Percentiles rank a stretch among this genome's conserved stretches.
phyloP scores from a whole-genome alignment of 257 asterid species.

The Paraleonurus japonicus region DNA sequence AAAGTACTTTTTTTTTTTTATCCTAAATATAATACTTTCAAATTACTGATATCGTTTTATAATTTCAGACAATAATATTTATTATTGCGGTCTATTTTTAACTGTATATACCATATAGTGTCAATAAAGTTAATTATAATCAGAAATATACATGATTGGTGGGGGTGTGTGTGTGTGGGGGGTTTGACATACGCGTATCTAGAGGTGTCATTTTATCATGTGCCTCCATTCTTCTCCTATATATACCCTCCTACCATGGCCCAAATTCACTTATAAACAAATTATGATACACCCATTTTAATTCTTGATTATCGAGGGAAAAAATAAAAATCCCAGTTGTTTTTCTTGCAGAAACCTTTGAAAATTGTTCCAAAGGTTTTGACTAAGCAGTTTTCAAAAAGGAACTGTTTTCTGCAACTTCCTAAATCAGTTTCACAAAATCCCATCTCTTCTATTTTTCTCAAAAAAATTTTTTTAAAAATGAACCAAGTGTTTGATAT shows the following conservation, averaged over 20 bases:
- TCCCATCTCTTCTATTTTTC: background rate
- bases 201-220: no score
- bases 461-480: background rate
- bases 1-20: no score
- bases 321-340: no score
- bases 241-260: constrained; percentile 13
- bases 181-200: background rate
- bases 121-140: no score
- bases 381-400: background rate
- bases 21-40: no score
- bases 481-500: constrained; percentile 32
- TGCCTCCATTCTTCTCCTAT: constrained; percentile 15
- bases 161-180: no score
- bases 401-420: background rate
- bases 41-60: background rate
- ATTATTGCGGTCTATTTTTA: no score
- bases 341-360: constrained; percentile 1
- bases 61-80: background rate
- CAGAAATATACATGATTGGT: no score
- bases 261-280: background rate
- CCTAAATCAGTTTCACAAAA: background rate
- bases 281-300: background rate
- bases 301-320: background rate
- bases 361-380: no score
- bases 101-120: no score